A percentile compares a stretch with the other conserved stretches of the same genome.
phyloP scores from a whole-genome alignment of 495 filamentous ascomycete species.

The Aspergillus coremiiformis region DNA sequence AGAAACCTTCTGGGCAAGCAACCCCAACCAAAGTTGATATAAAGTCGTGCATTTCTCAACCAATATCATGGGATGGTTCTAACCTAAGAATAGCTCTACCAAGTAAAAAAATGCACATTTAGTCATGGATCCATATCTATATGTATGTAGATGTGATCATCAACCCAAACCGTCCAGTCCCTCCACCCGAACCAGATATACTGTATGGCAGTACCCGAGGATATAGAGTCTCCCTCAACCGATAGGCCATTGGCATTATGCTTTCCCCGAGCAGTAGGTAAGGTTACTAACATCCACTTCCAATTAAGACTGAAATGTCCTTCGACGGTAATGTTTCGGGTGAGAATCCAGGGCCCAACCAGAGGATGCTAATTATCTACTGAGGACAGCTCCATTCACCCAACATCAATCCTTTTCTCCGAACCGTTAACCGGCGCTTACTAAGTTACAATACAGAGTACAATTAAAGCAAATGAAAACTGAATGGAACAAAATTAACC shows the following conservation, averaged over 20 bases:
- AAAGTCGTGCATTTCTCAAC: no score
- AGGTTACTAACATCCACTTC: no score
- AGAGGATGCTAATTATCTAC: background rate
- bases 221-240: background rate
- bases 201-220: conserved; percentile 3
- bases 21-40: no score
- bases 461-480: background rate
- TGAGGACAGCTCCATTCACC: background rate
- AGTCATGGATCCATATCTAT: no score
- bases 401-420: background rate
- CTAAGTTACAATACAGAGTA: background rate
- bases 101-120: no score
- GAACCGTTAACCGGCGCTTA: conserved; percentile 3
- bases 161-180: no score
- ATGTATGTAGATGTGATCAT: no score
- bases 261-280: no score
- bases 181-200: background rate
- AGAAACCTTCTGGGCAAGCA: no score
- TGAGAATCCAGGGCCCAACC: background rate
- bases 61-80: no score
- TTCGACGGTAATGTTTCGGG: background rate
- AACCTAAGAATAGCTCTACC: no score
- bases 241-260: background rate
- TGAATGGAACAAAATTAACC: background rate
- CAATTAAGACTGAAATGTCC: conserved; percentile 1